These are phyloP conservation scores for Zygoascus biomembranicola DNA, from an alignment of 805 yeast genomes.

Conservation along the genomic window DNA sequence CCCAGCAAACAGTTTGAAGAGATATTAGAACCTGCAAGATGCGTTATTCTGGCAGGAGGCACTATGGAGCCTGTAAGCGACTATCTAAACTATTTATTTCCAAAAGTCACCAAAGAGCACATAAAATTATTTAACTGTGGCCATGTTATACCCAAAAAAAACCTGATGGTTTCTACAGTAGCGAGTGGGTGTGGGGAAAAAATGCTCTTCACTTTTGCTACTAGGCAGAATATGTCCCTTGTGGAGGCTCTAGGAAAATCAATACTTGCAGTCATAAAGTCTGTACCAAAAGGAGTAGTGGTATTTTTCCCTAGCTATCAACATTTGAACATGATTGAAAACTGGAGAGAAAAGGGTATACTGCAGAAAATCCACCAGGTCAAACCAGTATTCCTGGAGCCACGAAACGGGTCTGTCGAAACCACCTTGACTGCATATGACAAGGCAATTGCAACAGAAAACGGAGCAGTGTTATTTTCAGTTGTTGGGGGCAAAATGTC, in stretches of 20 bases:
- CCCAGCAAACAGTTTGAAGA: conserved; percentile 65
- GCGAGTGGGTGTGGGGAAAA: conserved; percentile 20
- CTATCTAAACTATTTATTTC: conserved; percentile 56
- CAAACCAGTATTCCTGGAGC: conserved; percentile 44
- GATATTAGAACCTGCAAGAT: conserved; percentile 53
- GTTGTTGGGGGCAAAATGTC: conserved; percentile 92
- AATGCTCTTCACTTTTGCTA: conserved; percentile 64
- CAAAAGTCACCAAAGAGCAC: conserved; percentile 36
- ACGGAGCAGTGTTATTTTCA: conserved; percentile 65
- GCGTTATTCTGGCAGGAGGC: conserved; percentile 85
- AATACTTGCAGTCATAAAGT: conserved; percentile 34
- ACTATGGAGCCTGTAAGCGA: conserved; percentile 90
- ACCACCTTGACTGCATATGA: conserved; percentile 45
- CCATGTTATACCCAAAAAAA: conserved; percentile 70
- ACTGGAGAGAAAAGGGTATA: conserved; percentile 41
- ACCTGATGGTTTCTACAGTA: conserved; percentile 55
- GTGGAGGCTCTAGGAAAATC: conserved; percentile 44
- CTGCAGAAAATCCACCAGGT: conserved; percentile 27
- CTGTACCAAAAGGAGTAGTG: conserved; percentile 69
- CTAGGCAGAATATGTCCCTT: conserved; percentile 41
- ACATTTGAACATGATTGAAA: conserved; percentile 16
- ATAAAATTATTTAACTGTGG: conserved; percentile 62
- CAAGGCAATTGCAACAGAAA: conserved; percentile 27
- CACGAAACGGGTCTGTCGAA: conserved; percentile 36
- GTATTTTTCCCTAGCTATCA: conserved; percentile 78